Base-by-base conservation (phyloP, 164 flowering plant species). In the Tetrastigma voinierianum region DNA sequence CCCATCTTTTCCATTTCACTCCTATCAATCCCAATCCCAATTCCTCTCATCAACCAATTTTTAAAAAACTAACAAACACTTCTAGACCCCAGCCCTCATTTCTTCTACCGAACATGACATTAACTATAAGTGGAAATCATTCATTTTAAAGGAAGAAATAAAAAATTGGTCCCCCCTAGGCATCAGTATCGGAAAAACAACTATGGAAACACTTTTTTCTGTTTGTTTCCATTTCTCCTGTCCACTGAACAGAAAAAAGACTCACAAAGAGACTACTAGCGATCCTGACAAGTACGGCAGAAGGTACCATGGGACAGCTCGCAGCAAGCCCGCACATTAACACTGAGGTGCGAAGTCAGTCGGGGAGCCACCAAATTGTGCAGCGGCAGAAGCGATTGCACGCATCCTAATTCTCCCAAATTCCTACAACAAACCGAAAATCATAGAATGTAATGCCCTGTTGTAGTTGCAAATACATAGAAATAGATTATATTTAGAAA, bases 261-360 rank as follows among this genome's bases (percentile, higher is more conserved):
- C 96, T 87, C 90, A 89, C 96, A 83, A 89, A 87, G 84, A 78
- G 67, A 86, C 80, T 78, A 89, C 72, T 90, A 93, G 93, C 96
- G 94, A 91, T 93, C 96, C 79, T 81, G 96, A 93, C 96, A 93
- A 93, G 96, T 74, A 69, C 91, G 87, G 80, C 84, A 70, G 82
- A 90, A 82, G 96, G 91, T 91, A 93, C 98, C 97, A 76, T 91
- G 87, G 70, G 85, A 86, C 83, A 93, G 83, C 92, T 91, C 98
- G 73, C 92, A 82, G 58, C 77, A 93, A 44, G 91, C 98, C 53
- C 93, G 84, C 59, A 66, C 76, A 18, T 77, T 72, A 59, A 79
- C 83, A n/a, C 87, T 69, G 54, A 86, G 78, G 73, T 87, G 91
- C 0, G 97, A 87, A 2, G 96, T 88, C 51, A 87, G 80, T 66